Base-by-base conservation (phyloP, 148 eudicot genomes). In the Cornus controversa region DNA sequence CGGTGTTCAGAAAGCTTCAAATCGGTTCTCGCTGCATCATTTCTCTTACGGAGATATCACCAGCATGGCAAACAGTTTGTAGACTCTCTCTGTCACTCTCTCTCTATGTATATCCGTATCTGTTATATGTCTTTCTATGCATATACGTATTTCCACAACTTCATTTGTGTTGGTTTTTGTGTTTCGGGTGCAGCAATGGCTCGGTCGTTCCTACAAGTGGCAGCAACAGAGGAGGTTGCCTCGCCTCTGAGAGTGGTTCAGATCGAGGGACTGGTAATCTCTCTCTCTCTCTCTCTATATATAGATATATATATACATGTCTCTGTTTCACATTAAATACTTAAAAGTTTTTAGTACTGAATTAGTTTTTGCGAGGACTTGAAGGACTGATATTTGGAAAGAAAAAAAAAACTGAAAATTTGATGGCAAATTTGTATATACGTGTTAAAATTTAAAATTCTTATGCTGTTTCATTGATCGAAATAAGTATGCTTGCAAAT, bases 201-300 rank as follows among this genome's bases (percentile, higher is more conserved):
- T 42, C 85, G 96, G 76, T 91, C 96, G 57, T 95, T 93, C 74
- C 82, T 95, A 69, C 94, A 96, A 83, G 99, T 90, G 27, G 92
- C 90, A 0, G 86, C 90, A 26, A 85, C 94, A 0, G 99, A 93
- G 78, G 97, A 93, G 76, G 92, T 78, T 68, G 81, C 87, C 67
- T 89, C 92, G 23, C 92, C 96, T 40, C 94, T 96, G 40, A 85
- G 98, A 73, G 93, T 91, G 31, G 98, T 96, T 80, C 98, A 96
- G 80, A 93, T 93, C 80, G 99, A 96, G 78, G 99, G 99, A 79
- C 73, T 93, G 90, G 99, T 93, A 74, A 13, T 69, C 60, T 70
- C 53, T 76, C 45, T 40, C 45, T 2, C 42, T 70, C 53, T 76
- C 45, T 40, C 45, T 2, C 42, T 37, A 2, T 37, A 37, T 40